Evolutionary conservation across 768 basidiomycete genomes (phyloP).

Genomic region (Austroboletus eburneus): DNA sequence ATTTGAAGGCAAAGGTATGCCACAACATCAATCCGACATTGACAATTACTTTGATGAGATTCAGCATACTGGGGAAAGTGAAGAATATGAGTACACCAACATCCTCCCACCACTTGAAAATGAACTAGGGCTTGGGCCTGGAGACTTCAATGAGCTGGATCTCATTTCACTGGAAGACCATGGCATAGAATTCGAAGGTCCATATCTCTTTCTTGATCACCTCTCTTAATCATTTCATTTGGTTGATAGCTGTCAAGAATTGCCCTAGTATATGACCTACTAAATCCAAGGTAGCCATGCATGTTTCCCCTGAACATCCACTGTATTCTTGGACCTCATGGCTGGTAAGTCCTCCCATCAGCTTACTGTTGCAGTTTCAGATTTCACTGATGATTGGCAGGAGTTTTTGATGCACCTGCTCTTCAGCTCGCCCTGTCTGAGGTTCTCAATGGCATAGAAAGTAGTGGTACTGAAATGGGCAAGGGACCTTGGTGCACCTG

Average conservation of each 20-base stretch:
- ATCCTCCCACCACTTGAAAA: slow-evolving; percentile 4
- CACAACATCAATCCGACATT: too few species aligned
- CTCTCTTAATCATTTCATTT: too few species aligned
- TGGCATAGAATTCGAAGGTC: slow-evolving; percentile 5
- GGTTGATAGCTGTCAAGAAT: background rate
- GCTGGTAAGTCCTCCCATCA: background rate
- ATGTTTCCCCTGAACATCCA: background rate
- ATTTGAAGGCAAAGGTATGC: slow-evolving; percentile 4
- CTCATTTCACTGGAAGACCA: background rate
- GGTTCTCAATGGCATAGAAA: slow-evolving; percentile 31
- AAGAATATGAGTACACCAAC: slow-evolving; percentile 1
- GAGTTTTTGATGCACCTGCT: slow-evolving; percentile 28
- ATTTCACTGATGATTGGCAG: slow-evolving; percentile 15
- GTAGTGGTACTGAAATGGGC: slow-evolving; percentile 27
- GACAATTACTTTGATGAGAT: slow-evolving; percentile 14
- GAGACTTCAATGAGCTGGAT: background rate
- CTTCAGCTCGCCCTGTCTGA: slow-evolving; percentile 29
- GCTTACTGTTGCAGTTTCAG: background rate
- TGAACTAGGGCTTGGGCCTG: slow-evolving; percentile 1
- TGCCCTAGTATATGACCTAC: background rate
- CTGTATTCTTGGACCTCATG: slow-evolving; percentile 9
- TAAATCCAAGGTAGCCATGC: background rate
- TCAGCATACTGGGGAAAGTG: background rate
- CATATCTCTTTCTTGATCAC: background rate
- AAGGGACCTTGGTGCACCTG: slow-evolving; percentile 23